Evolutionary conservation across 495 filamentous ascomycete species (phyloP).

Genomic region (Xylaria longipes): DNA sequence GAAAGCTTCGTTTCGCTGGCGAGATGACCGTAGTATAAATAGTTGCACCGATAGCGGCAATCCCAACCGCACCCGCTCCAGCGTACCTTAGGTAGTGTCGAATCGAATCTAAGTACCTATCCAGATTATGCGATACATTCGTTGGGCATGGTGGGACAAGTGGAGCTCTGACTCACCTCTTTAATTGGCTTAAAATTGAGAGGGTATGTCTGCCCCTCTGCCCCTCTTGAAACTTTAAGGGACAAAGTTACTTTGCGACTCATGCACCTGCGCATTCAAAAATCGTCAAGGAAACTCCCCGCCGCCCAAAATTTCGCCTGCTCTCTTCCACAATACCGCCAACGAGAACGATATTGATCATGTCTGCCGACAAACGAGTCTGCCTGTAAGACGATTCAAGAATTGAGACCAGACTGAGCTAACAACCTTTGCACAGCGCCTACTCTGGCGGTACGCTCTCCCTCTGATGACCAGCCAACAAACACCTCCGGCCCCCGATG

Average conservation of each 20-base stretch:
- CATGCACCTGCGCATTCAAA: neutral
- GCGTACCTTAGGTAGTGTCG: too few relatives aligned
- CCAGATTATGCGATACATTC: too few relatives aligned
- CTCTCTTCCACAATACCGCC: neutral
- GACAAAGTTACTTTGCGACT: too few relatives aligned
- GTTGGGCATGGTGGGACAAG: neutral
- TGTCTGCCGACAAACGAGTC: conserved; percentile 9
- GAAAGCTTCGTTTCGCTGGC: too few relatives aligned
- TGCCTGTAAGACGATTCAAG: conserved; percentile 9
- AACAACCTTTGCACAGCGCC: conserved; percentile 3
- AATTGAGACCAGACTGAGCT: neutral
- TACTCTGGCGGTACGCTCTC: conserved; percentile 6
- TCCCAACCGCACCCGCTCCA: too few relatives aligned
- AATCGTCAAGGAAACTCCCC: neutral
- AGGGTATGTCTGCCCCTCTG: neutral
- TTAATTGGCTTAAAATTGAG: neutral
- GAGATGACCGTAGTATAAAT: too few relatives aligned
- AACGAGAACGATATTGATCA: neutral
- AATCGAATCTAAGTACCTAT: too few relatives aligned
- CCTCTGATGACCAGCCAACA: too few relatives aligned
- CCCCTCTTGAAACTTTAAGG: neutral
- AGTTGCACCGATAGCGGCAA: too few relatives aligned
- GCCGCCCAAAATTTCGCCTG: neutral
- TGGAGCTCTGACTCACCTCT: neutral
- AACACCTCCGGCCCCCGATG: neutral